A percentile compares a stretch with the other conserved stretches of the same genome.
These are phyloP conservation scores for Bipolaris oryzae DNA, from an alignment of 2,329 filamentous ascomycete genomes.

Conservation along the genomic window DNA sequence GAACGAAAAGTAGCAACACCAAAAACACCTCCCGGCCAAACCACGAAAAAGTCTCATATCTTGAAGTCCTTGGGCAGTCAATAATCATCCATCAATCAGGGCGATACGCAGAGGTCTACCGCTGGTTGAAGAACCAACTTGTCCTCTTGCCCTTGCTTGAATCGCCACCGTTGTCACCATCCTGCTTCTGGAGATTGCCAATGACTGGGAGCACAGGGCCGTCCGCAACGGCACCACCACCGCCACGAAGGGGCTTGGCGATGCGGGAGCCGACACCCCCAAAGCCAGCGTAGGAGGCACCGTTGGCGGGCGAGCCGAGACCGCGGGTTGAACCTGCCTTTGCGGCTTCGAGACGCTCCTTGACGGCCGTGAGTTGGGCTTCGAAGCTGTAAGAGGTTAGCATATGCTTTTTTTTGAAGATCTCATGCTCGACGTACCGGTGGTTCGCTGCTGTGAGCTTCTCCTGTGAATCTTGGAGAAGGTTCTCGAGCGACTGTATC, in stretches of 20 bases:
- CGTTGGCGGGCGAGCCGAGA: conserved; percentile 66
- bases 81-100: neutral
- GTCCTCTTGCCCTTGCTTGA: conserved; percentile 65
- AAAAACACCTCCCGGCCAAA: neutral
- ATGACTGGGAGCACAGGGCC: conserved; percentile 51
- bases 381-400: conserved; percentile 74
- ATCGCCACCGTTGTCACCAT: conserved; percentile 54
- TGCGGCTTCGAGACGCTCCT: conserved; percentile 94
- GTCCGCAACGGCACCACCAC: conserved; percentile 54
- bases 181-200: conserved; percentile 58
- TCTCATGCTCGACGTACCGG: conserved; percentile 68
- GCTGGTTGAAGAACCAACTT: conserved; percentile 72
- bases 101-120: conserved; percentile 5
- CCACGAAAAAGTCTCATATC: neutral
- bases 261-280: conserved; percentile 62
- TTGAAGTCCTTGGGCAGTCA: neutral
- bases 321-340: conserved; percentile 90
- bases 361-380: conserved; percentile 93
- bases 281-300: conserved; percentile 68
- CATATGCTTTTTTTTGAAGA: neutral
- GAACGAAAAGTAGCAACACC: conserved; percentile 3
- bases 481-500: conserved; percentile 88
- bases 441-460: conserved; percentile 97
- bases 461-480: conserved; percentile 97
- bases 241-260: conserved; percentile 64